phyloP scores from a whole-genome alignment of 164 flowering plant genomes.

The Aristolochia fimbriata region DNA sequence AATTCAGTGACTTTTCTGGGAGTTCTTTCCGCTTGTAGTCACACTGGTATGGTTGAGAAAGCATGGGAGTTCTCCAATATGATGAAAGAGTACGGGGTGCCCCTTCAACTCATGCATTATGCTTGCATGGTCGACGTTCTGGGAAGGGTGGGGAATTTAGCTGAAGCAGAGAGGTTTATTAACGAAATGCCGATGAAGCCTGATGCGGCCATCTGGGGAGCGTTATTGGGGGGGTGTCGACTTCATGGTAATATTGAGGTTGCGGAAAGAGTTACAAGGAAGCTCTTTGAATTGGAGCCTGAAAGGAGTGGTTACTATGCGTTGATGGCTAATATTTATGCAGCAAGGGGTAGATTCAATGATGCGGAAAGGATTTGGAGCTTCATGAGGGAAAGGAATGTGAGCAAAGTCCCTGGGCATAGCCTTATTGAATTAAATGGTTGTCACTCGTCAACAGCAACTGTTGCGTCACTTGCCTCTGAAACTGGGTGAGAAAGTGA shows the following conservation, averaged over 20 bases:
- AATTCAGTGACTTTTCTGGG: conserved; percentile 18
- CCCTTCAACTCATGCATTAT: conserved; percentile 15
- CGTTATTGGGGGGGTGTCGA: conserved; percentile 13
- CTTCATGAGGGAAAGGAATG: conserved; percentile 13
- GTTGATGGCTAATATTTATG: conserved; percentile 17
- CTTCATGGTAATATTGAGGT: conserved; percentile 15
- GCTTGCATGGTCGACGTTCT: conserved; percentile 19
- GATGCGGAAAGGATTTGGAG: conserved; percentile 15
- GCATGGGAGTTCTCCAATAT: conserved; percentile 7
- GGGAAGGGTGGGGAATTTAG: conserved; percentile 15
- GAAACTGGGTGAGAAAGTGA: conserved; percentile 1
- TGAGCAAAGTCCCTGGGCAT: conserved; percentile 14
- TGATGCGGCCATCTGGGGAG: conserved; percentile 18
- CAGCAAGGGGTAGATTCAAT: conserved; percentile 13
- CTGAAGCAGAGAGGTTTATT: conserved; percentile 18
- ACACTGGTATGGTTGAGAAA: conserved; percentile 13
- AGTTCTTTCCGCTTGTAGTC: conserved; percentile 16
- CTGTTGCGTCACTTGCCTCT: not conserved
- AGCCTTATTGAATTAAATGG: conserved; percentile 13
- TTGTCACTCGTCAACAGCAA: not conserved
- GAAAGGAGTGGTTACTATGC: conserved; percentile 17
- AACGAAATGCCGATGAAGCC: conserved; percentile 14
- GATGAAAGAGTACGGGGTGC: conserved; percentile 9
- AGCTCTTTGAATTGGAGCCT: conserved; percentile 9
- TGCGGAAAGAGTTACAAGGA: conserved; percentile 15